Percentiles rank a stretch among this genome's conserved stretches.
Evolutionary conservation across 2,329 filamentous ascomycete species (phyloP).

Genomic region (Penicillium palitans): DNA sequence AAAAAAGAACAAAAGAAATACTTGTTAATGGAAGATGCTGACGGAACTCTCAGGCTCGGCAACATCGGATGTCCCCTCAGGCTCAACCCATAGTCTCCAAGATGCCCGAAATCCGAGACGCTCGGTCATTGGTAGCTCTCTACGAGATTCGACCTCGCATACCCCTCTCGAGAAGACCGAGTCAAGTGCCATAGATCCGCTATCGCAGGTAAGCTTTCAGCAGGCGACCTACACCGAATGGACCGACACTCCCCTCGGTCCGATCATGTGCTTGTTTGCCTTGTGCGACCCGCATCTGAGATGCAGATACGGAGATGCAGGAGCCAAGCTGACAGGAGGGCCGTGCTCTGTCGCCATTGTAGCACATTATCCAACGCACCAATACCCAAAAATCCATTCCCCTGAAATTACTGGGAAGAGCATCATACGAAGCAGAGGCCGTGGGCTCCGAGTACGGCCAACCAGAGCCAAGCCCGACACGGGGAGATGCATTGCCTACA

Average conservation of each 20-base stretch:
- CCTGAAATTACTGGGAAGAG: conserved; percentile 41
- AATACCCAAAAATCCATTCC: conserved; percentile 63
- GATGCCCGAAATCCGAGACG: conserved; percentile 29
- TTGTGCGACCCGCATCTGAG: neutral
- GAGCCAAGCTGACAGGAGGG: conserved; percentile 9
- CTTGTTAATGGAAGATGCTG: conserved; percentile 5
- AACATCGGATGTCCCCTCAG: conserved; percentile 34
- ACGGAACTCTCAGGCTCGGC: conserved; percentile 26
- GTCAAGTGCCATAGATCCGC: conserved; percentile 60
- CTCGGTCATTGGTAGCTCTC: conserved; percentile 22
- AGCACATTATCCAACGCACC: conserved; percentile 67
- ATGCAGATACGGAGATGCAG: conserved; percentile 6
- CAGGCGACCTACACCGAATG: neutral
- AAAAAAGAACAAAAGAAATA: neutral
- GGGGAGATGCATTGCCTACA: conserved; percentile 33
- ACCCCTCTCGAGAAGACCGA: conserved; percentile 33
- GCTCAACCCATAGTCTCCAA: conserved; percentile 31
- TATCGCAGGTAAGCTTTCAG: conserved; percentile 59
- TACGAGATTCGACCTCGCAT: conserved; percentile 29
- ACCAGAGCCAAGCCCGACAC: conserved; percentile 32
- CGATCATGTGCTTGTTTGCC: conserved; percentile 6
- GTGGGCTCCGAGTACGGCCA: conserved; percentile 37
- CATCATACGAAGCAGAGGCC: conserved; percentile 45
- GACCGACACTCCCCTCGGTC: neutral
- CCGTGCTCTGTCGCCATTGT: conserved; percentile 9